Evolutionary conservation across 2,329 filamentous ascomycete genomes (phyloP).

Genomic region (Gyromitra esculenta): DNA sequence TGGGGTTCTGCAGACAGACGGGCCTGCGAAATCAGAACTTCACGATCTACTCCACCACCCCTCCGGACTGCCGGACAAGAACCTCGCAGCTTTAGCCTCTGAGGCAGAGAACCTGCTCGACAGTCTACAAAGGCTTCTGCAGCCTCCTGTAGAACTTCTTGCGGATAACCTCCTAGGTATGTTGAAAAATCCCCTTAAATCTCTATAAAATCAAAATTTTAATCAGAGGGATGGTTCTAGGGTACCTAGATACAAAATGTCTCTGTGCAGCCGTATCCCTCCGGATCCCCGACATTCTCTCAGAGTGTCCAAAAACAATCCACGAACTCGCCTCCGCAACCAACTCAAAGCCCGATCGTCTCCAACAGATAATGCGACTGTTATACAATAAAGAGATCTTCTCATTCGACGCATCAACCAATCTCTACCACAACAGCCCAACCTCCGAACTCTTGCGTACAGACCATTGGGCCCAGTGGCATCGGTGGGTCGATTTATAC

Average conservation of each 20-base stretch:
- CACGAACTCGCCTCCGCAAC: conserved; percentile 50
- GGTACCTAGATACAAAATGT: conserved; percentile 59
- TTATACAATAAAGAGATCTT: conserved; percentile 61
- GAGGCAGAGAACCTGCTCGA: conserved; percentile 7
- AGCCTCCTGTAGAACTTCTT: not conserved
- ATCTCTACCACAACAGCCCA: conserved; percentile 60
- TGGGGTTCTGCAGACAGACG: not conserved
- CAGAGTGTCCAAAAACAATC: conserved; percentile 53
- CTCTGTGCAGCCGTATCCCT: conserved; percentile 59
- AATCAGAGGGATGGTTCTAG: conserved; percentile 7
- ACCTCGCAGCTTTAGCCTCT: not conserved
- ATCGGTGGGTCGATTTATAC: conserved; percentile 63
- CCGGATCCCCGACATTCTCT: conserved; percentile 59
- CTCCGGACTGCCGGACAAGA: not conserved
- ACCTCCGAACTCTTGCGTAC: conserved; percentile 59
- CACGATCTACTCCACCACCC: conserved; percentile 7
- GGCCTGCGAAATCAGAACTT: conserved; percentile 5
- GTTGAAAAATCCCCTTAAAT: conserved; percentile 17
- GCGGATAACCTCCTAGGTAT: conserved; percentile 32
- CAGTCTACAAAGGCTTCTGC: not conserved
- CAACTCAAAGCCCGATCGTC: conserved; percentile 56
- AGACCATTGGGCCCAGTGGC: conserved; percentile 64
- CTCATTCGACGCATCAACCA: conserved; percentile 57
- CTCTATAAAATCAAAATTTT: conserved; percentile 59
- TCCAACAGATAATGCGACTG: conserved; percentile 59